phyloP scores from a whole-genome alignment of 805 yeast species.

The Metschnikowia arizonensis region DNA sequence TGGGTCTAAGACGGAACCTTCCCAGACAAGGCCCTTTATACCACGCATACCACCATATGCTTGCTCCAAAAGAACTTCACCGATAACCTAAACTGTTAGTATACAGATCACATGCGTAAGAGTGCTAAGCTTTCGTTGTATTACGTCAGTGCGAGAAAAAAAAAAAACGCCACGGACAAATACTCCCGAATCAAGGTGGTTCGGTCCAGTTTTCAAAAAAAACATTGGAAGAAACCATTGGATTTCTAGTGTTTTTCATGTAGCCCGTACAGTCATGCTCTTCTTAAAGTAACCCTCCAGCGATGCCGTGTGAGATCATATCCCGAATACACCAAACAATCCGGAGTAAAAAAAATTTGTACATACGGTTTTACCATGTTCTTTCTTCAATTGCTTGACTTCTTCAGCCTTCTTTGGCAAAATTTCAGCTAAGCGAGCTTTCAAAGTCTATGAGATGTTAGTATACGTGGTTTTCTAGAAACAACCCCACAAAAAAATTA shows the following conservation, averaged over 20 bases:
- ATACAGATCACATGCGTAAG: slow-evolving; percentile 12
- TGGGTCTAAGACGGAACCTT: slow-evolving; percentile 73
- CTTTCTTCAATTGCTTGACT: slow-evolving; percentile 84
- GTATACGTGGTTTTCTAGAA: slow-evolving; percentile 5
- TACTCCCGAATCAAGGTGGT: neutral
- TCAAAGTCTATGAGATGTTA: slow-evolving; percentile 55
- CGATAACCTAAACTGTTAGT: slow-evolving; percentile 32
- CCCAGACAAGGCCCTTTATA: slow-evolving; percentile 71
- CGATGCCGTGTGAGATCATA: neutral
- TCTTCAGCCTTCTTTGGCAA: slow-evolving; percentile 91
- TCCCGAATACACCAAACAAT: neutral
- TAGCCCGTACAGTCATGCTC: neutral
- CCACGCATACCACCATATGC: slow-evolving; percentile 78
- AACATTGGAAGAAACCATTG: neutral
- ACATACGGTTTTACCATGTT: slow-evolving; percentile 77
- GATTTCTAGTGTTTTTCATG: neutral
- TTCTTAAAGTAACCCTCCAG: neutral
- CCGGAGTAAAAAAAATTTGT: slow-evolving; percentile 7
- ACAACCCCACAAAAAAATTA: slow-evolving; percentile 10
- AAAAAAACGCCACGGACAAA: slow-evolving; percentile 5
- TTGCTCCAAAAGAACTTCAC: slow-evolving; percentile 36
- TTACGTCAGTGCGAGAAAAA: slow-evolving; percentile 7
- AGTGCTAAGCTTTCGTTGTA: neutral
- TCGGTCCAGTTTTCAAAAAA: neutral
- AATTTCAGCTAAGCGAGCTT: slow-evolving; percentile 89